Conservation (phyloP, 1,139 yeast species). For the Yamadazyma epiphylla region DNA sequence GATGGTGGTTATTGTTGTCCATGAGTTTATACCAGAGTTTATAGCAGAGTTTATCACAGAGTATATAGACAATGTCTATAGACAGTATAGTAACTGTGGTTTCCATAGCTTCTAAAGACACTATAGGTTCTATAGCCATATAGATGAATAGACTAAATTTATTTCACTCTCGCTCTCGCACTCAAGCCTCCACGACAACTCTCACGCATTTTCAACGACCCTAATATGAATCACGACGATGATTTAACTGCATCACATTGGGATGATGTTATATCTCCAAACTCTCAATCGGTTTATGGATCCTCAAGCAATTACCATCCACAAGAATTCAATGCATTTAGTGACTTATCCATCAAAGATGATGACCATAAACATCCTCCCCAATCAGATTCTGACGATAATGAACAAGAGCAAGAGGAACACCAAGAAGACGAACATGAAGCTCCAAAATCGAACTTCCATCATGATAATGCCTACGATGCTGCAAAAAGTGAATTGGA, state of each 20-base stretch:
- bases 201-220: slow-evolving; percentile 1
- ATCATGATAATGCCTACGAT: slow-evolving; percentile 7
- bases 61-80: no score
- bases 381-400: slow-evolving; percentile 15
- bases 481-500: slow-evolving; percentile 23
- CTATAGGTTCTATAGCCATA: no score
- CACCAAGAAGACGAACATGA: slow-evolving; percentile 2
- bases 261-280: slow-evolving; percentile 32
- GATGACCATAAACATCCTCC: no score
- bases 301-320: slow-evolving; percentile 10
- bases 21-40: slow-evolving; percentile 13
- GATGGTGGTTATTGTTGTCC: slow-evolving; percentile 77
- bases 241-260: slow-evolving; percentile 35
- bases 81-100: no score
- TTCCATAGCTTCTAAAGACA: no score
- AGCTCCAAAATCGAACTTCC: slow-evolving; percentile 2
- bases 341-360: slow-evolving; percentile 18
- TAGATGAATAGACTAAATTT: no score
- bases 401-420: slow-evolving; percentile 6
- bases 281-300: slow-evolving; percentile 8
- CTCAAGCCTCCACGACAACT: neutral
- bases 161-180: neutral
- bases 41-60: no score
- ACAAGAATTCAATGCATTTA: slow-evolving; percentile 24
- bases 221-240: slow-evolving; percentile 28